Evolutionary conservation across 2,329 filamentous ascomycete species (phyloP).

Genomic region (Emmonsiellopsis sp.): DNA sequence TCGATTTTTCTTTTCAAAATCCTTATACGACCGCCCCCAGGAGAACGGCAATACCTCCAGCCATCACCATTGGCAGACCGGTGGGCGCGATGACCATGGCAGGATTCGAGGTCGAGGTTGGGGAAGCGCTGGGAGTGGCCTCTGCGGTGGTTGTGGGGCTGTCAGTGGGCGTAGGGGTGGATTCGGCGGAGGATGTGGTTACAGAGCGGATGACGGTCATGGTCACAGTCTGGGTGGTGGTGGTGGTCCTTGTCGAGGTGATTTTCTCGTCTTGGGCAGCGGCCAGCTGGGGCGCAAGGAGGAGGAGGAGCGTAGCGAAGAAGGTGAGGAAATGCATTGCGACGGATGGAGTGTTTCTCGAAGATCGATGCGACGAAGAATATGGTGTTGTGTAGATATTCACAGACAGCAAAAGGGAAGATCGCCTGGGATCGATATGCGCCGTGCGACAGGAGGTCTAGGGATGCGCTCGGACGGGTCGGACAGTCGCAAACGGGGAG

Average conservation of each 20-base stretch:
- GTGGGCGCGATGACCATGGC: constrained; percentile 10
- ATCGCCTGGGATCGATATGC: neutral
- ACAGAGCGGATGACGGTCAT: constrained; percentile 18
- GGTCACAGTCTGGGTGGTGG: constrained; percentile 37
- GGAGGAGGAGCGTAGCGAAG: constrained; percentile 25
- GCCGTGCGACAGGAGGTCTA: neutral
- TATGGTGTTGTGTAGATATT: neutral
- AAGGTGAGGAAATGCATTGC: constrained; percentile 28
- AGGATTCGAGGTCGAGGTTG: constrained; percentile 9
- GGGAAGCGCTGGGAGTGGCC: neutral
- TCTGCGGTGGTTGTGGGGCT: neutral
- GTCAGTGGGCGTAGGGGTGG: constrained; percentile 11
- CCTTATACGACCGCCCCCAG: constrained; percentile 26
- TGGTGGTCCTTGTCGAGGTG: constrained; percentile 27
- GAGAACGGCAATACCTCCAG: constrained; percentile 29
- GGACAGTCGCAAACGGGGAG: too few species aligned
- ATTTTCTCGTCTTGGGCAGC: constrained; percentile 20
- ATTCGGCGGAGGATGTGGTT: constrained; percentile 10
- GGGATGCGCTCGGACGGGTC: too few species aligned
- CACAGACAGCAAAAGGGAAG: neutral
- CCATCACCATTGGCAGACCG: constrained; percentile 22
- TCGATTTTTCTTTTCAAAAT: neutral
- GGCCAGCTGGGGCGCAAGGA: constrained; percentile 21
- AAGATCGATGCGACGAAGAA: too few species aligned
- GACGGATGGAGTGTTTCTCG: neutral